Base-by-base conservation (phyloP, 129 eudicot species). In the Lonicera japonica region DNA sequence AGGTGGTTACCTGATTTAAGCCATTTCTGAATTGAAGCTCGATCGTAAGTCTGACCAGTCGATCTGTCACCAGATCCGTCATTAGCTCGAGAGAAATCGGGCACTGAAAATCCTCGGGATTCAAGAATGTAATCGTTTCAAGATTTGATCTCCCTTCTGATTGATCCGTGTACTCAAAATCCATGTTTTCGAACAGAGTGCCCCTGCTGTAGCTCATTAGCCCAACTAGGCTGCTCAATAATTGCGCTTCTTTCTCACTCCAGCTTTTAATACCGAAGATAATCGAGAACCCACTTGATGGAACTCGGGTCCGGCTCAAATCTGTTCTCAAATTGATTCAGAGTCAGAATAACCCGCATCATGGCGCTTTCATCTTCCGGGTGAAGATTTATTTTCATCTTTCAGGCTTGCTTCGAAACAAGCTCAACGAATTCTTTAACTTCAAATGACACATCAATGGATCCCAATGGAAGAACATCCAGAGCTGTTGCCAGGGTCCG, bases 41-140 rank as follows among this genome's bases (percentile, higher is more conserved):
- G 85, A 51, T 86, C 97, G 23, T 86, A 90, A 0, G 97, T 90
- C 69, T 83, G 94, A 5, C 97, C 97, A 0, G 97, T 90, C 11
- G 94, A 71, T 3, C 77, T 0, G 90, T 90, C 64, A 90, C 97
- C 0, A 95, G 97, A 70, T 90, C 97, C 15, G 76, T 82, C 97
- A 90, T 90, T 45, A 90, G 11, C 54, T 90, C 97, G 0, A 86
- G 84, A 0, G 97, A 86, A 52, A 90, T 90, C 8, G 95, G 95
- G 46, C 97, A 90, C 10, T 88, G 80, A 61, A 90, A 90, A 81
- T 83, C 97, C 40, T 79, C 95, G 0, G 79, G 87, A 24, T 83
- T 86, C 57, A 86, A 64, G 64, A 77, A 86, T 48, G 71, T 78
- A 4, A 83, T 68, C 53, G 57, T 64, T 54, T 80, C 95, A 21